Base-by-base conservation (phyloP, 352 stramenopile genomes). In the Phytophthora pseudosyringae region DNA sequence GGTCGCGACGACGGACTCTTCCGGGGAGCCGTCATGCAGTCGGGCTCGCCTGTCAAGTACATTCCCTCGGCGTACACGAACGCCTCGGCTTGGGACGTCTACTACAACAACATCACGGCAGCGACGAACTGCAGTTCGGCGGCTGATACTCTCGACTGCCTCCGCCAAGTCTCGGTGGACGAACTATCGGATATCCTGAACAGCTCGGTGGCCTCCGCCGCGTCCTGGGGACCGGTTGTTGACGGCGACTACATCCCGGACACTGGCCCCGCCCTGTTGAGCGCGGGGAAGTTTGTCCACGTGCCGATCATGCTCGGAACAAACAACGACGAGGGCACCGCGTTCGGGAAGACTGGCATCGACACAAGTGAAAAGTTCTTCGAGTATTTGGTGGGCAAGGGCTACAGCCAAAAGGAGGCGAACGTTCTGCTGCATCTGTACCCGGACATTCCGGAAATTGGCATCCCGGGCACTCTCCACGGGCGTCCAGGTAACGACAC, bases 1-100 rank as follows among this genome's bases (percentile, higher is more conserved):
- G 69, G 69, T 5, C 64, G 64, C 9, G 59, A 67, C 41, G 69
- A 76, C 31, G 54, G 59, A 0, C 64, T 76, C 1, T 76, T 73
- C 43, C 64, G 64, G 15, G 51, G 47, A 12, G 69, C 64, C 8
- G 50, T 76, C 12, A 62, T 76, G 69, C 16, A 76, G 50, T 76
- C 69, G 0, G 69, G 69, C 5, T 59, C 68, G 0, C 58, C 68
- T 0, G 64, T 58, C 16, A 21, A 21, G 21, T 60, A 64, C 26
- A 60, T 41, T 53, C 39, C 53, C 11, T 67, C 59, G 41, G 56
- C 38, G 6, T 73, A 64, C 53, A 63, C 53, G 53, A 66, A 73
- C 25, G 64, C 64, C 1, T 64, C 64, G 12, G 65, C 31, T 0
- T 75, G 63, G 56, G 67, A 75, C 15, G 57, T 50, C 12, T 66